phyloP scores from a whole-genome alignment of 2,329 filamentous ascomycete species.

The Ophiocordyceps camponoti-rufipedis region DNA sequence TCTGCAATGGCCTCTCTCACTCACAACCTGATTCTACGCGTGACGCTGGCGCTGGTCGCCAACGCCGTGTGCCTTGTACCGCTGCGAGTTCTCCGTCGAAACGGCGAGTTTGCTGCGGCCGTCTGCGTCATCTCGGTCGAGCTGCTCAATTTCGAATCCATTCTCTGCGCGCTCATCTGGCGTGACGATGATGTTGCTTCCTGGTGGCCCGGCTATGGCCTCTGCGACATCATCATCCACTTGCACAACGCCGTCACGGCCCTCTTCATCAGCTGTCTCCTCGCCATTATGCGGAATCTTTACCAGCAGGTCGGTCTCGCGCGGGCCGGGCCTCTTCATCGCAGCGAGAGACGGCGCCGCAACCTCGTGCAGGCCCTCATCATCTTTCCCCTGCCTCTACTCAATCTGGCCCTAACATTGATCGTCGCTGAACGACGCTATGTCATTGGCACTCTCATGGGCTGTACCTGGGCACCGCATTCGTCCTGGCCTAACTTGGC shows the following conservation, averaged over 20 bases:
- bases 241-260: conserved; percentile 26
- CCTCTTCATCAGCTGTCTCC: conserved; percentile 29
- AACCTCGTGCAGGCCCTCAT: conserved; percentile 30
- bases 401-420: conserved; percentile 29
- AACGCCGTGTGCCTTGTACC: conserved; percentile 31
- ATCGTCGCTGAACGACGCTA: conserved; percentile 29
- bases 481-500: conserved; percentile 27
- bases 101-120: conserved; percentile 34
- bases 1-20: conserved; percentile 13
- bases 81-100: conserved; percentile 28
- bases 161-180: conserved; percentile 35
- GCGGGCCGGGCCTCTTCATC: conserved; percentile 20
- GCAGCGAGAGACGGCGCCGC: conserved; percentile 21
- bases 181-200: conserved; percentile 25
- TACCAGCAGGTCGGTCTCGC: conserved; percentile 28
- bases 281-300: conserved; percentile 36
- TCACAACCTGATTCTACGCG: conserved; percentile 29
- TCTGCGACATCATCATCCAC: conserved; percentile 34
- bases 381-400: conserved; percentile 33
- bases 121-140: conserved; percentile 28
- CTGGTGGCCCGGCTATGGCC: conserved; percentile 33
- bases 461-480: conserved; percentile 26
- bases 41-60: conserved; percentile 25
- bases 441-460: conserved; percentile 27
- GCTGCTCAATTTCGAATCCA: conserved; percentile 26